Conservation (phyloP, 257 asterid species). For the Jasminum sambac region DNA sequence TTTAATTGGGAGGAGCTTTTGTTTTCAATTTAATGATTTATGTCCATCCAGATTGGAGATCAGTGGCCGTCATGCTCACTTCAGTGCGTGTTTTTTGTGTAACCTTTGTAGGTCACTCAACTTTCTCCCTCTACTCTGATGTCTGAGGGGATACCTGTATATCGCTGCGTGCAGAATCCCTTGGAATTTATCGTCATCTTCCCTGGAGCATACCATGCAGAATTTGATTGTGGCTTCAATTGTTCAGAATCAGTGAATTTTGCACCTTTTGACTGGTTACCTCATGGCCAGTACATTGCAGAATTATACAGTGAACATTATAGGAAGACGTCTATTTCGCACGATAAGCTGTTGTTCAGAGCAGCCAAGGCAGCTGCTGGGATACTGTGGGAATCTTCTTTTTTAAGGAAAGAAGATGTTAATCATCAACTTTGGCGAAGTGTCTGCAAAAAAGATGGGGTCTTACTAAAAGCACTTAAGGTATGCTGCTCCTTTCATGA, state of each 20-base stretch:
- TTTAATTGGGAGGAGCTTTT: background rate
- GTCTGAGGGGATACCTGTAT: slow-evolving; percentile 76
- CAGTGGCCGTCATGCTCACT: slow-evolving; percentile 8
- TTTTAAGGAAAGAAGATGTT: slow-evolving; percentile 22
- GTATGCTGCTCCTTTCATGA: slow-evolving; percentile 37
- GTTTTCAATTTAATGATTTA: slow-evolving; percentile 8
- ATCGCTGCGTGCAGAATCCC: slow-evolving; percentile 71
- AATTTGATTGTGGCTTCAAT: slow-evolving; percentile 73
- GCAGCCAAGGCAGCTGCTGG: slow-evolving; percentile 66
- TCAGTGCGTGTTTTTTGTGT: slow-evolving; percentile 15
- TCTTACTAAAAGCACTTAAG: slow-evolving; percentile 61
- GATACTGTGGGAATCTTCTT: slow-evolving; percentile 46
- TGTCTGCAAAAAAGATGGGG: slow-evolving; percentile 50
- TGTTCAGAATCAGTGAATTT: slow-evolving; percentile 68
- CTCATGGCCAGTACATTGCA: slow-evolving; percentile 60
- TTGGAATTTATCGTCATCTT: slow-evolving; percentile 61
- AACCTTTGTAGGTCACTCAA: slow-evolving; percentile 57
- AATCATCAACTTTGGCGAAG: slow-evolving; percentile 42
- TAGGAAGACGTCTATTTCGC: slow-evolving; percentile 63
- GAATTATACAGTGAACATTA: slow-evolving; percentile 55
- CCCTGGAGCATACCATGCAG: slow-evolving; percentile 78
- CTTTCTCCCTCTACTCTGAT: slow-evolving; percentile 61
- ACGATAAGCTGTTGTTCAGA: slow-evolving; percentile 64
- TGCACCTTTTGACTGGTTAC: slow-evolving; percentile 89
- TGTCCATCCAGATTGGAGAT: background rate